These are phyloP conservation scores for Heritiera fomes DNA, from an alignment of 345 rosid species.

Conservation along the genomic window DNA sequence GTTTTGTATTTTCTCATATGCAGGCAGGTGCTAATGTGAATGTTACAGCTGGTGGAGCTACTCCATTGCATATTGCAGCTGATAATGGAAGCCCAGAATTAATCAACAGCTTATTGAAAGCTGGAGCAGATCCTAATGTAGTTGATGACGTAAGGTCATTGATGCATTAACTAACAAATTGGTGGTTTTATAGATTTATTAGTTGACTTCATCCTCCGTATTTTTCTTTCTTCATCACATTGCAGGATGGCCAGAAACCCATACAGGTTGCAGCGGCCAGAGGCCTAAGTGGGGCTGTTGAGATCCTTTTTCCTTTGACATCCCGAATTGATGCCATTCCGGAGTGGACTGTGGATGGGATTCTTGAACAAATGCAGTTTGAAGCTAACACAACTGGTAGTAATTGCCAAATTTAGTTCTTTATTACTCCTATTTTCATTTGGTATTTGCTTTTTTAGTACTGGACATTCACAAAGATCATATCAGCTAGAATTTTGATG, in stretches of 20 bases:
- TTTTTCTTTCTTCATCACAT: too few species aligned
- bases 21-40: constrained; percentile 88
- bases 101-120: constrained; percentile 68
- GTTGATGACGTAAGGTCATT: constrained; percentile 18
- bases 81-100: constrained; percentile 69
- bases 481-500: background rate
- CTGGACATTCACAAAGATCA: background rate
- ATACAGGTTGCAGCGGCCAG: too few species aligned
- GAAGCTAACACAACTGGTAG: background rate
- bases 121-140: constrained; percentile 81
- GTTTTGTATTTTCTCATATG: constrained; percentile 23
- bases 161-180: background rate
- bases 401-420: too few species aligned
- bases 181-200: too few species aligned
- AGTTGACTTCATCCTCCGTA: too few species aligned
- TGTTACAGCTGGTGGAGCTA: constrained; percentile 80
- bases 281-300: constrained; percentile 52
- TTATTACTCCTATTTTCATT: too few species aligned
- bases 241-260: too few species aligned
- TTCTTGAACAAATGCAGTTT: constrained; percentile 58
- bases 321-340: constrained; percentile 47
- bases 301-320: constrained; percentile 71
- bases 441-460: too few species aligned
- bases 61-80: constrained; percentile 90
- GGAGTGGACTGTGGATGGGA: constrained; percentile 78